Percentiles rank a stretch among this genome's conserved stretches.
Evolutionary conservation across 352 stramenopile genomes (phyloP).

Genomic region (Aphanomyces astaci): DNA sequence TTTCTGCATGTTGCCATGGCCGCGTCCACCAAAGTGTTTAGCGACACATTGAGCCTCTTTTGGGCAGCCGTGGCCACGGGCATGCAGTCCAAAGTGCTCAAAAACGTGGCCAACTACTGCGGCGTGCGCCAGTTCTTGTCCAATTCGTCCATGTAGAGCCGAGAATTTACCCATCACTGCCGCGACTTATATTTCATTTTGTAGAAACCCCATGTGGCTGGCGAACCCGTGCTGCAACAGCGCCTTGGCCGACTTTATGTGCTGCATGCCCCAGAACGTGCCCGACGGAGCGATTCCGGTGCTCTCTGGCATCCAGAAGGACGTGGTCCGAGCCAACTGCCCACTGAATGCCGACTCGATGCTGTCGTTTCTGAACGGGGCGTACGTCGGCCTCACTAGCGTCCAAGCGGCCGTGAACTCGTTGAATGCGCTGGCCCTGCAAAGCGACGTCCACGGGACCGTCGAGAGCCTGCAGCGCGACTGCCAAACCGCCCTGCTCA

Average conservation of each 20-base stretch:
- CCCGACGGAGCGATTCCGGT: not conserved
- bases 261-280: not conserved
- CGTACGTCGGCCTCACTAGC: not conserved
- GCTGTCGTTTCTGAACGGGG: not conserved
- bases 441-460: not conserved
- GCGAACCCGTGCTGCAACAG: conserved; percentile 8
- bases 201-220: conserved; percentile 8
- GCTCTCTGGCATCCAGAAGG: not conserved
- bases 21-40: not conserved
- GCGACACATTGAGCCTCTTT: conserved; percentile 11
- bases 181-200: no score
- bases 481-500: not conserved
- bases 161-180: not conserved
- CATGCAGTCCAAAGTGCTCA: not conserved
- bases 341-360: not conserved
- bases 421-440: not conserved
- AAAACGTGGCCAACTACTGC: conserved; percentile 7
- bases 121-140: not conserved
- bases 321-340: not conserved
- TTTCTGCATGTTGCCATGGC: conserved; percentile 4
- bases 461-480: not conserved
- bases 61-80: not conserved
- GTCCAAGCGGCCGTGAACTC: not conserved
- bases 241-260: not conserved
- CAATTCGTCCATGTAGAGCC: not conserved